These are phyloP conservation scores for Amorphotheca resinae DNA, from an alignment of 495 filamentous ascomycete genomes.

Conservation along the genomic window DNA sequence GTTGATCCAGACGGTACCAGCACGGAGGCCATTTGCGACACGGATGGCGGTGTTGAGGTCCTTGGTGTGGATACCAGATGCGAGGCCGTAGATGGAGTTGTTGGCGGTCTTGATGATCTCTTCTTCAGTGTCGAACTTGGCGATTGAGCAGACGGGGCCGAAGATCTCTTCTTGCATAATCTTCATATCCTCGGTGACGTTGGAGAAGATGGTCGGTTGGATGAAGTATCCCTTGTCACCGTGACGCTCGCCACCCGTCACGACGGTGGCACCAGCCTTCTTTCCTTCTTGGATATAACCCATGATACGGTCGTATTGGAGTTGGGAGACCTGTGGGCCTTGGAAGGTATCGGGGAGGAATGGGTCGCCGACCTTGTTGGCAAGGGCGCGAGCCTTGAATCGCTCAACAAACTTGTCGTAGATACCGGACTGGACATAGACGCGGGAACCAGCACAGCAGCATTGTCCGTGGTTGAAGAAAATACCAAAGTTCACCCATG, in stretches of 20 bases:
- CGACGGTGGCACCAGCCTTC: slow-evolving; percentile 74
- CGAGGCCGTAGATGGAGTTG: slow-evolving; percentile 74
- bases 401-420: slow-evolving; percentile 85
- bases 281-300: slow-evolving; percentile 88
- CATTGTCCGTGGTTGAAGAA: slow-evolving; percentile 99
- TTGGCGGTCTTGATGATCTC: slow-evolving; percentile 77
- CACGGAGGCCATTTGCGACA: slow-evolving; percentile 66
- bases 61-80: slow-evolving; percentile 84
- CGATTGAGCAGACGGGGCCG: slow-evolving; percentile 83
- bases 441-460: slow-evolving; percentile 92
- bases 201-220: slow-evolving; percentile 91
- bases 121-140: slow-evolving; percentile 85
- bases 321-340: slow-evolving; percentile 87
- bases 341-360: slow-evolving; percentile 86
- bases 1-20: slow-evolving; percentile 96
- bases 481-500: slow-evolving; percentile 97
- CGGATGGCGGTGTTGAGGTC: slow-evolving; percentile 89
- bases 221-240: slow-evolving; percentile 94
- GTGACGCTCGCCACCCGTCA: slow-evolving; percentile 75
- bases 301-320: slow-evolving; percentile 98
- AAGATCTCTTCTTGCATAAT: slow-evolving; percentile 99
- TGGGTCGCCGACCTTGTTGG: slow-evolving; percentile 88
- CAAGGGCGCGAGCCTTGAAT: slow-evolving; percentile 74
- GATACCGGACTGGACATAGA: slow-evolving; percentile 92
- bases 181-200: slow-evolving; percentile 86